Evolutionary conservation across 1,139 yeast genomes (phyloP), one percentile per base, ranked within the genome.

Genomic region (Keqinozyma sinolaborantium): DNA sequence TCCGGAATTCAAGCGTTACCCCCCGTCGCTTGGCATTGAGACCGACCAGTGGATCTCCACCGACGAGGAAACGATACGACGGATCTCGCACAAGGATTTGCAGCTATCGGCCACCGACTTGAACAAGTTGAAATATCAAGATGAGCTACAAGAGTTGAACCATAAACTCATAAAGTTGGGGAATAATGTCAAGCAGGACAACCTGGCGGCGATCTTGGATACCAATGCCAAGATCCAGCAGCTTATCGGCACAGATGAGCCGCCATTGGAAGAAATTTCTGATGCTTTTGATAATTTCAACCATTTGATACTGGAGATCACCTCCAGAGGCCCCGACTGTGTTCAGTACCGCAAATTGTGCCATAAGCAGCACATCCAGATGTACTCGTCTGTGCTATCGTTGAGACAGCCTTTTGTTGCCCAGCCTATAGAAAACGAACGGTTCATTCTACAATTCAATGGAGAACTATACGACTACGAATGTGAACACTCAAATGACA

Each of bases 401-500:
- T 60, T 92, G 25, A 64, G 97, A 35, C 73, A 73, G 24, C 97
- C 97, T 1, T 75, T 85, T 43, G 77, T 84, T 0, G 45, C 58
- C 15, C 97, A 92, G 55, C 96, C 97, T 0, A 34, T 58, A 1
- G 33, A 31, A 2, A 46, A 46, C 12, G 56, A 52, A 6, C 53
- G 52, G 11, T 54, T 50, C 38, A 30, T 58, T 48, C 35, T 79
- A 41, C 96, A 85, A 48, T 92, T 83, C 58, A 92, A 92, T 52
- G 98, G 97, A 0, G 97, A 90, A 51, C 60, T 88, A 9, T 90
- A 90, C 52, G 80, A 81, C 43, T 48, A 54, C 1, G 79, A 73
- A 23, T 73, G 83, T 20, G 45, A 58, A 23, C 34, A 40, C 2
- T 32, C 44, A 2, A 68, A 64, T 35, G 73, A 70, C 40, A 69